phyloP scores from a whole-genome alignment of 495 filamentous ascomycete genomes.

The Hypomontagnella submonticulosa region DNA sequence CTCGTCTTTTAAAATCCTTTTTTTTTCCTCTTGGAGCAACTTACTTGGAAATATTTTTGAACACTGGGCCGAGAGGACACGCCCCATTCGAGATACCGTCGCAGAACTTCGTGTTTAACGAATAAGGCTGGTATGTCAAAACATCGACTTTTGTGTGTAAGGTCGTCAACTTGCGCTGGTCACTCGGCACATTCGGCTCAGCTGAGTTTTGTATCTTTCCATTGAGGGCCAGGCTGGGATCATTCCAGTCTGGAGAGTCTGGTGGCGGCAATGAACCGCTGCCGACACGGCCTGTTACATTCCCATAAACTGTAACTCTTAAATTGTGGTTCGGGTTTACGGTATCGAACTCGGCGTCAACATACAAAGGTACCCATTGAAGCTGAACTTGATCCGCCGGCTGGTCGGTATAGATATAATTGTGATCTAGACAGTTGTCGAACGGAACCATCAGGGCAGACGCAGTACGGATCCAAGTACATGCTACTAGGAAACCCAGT shows the following conservation, averaged over 20 bases:
- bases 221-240: slow-evolving; percentile 64
- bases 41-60: slow-evolving; percentile 67
- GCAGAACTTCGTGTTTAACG: slow-evolving; percentile 70
- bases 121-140: slow-evolving; percentile 76
- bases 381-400: slow-evolving; percentile 55
- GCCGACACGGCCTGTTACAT: slow-evolving; percentile 75
- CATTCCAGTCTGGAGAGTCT: slow-evolving; percentile 61
- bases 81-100: slow-evolving; percentile 64
- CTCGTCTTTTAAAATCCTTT: background rate
- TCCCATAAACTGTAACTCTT: slow-evolving; percentile 86
- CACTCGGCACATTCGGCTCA: slow-evolving; percentile 49
- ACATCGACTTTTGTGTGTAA: slow-evolving; percentile 75
- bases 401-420: slow-evolving; percentile 63
- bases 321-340: slow-evolving; percentile 71
- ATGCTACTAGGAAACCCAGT: slow-evolving; percentile 41
- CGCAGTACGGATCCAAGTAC: slow-evolving; percentile 44
- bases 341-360: slow-evolving; percentile 78
- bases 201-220: slow-evolving; percentile 81
- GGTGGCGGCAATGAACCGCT: slow-evolving; percentile 64
- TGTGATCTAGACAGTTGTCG: slow-evolving; percentile 80
- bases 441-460: slow-evolving; percentile 76
- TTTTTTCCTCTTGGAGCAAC: slow-evolving; percentile 39
- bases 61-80: slow-evolving; percentile 82
- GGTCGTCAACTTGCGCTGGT: slow-evolving; percentile 72
- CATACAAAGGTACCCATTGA: slow-evolving; percentile 82